phyloP scores from a whole-genome alignment of 257 asterid genomes.

The Thymus mandschuricus region DNA sequence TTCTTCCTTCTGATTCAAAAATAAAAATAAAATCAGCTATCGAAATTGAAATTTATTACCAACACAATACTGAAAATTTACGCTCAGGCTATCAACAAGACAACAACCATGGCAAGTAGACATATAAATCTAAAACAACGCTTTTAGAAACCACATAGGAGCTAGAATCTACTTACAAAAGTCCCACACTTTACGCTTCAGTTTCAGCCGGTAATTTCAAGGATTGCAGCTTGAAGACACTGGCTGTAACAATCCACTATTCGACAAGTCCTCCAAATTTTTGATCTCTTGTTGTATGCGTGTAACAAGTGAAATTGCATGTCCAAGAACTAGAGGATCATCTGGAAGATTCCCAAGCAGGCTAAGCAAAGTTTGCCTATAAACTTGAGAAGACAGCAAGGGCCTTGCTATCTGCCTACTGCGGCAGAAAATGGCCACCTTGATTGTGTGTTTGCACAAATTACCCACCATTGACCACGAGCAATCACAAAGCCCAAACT shows the following conservation, averaged over 20 bases:
- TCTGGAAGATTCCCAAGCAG: slow-evolving; percentile 48
- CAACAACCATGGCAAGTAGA: neutral
- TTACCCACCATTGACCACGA: slow-evolving; percentile 59
- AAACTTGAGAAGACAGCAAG: slow-evolving; percentile 45
- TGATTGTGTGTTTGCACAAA: slow-evolving; percentile 49
- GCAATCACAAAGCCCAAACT: slow-evolving; percentile 58
- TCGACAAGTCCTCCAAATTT: slow-evolving; percentile 48
- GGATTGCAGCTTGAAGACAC: slow-evolving; percentile 35
- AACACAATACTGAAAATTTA: slow-evolving; percentile 1
- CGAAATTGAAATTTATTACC: neutral
- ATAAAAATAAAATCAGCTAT: neutral
- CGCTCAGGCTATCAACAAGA: neutral
- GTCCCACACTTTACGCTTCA: neutral
- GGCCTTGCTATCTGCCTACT: slow-evolving; percentile 50
- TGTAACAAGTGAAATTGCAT: slow-evolving; percentile 40
- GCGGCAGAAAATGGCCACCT: slow-evolving; percentile 46
- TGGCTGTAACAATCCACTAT: slow-evolving; percentile 49
- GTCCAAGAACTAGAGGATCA: slow-evolving; percentile 54
- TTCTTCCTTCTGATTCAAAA: slow-evolving; percentile 18
- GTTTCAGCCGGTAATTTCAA: neutral
- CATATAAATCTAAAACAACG: neutral
- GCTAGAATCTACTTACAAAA: neutral
- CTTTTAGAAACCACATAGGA: neutral
- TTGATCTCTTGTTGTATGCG: slow-evolving; percentile 46
- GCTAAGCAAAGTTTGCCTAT: slow-evolving; percentile 44